Conservation (phyloP, 2,329 filamentous ascomycete species). For the Trichoderma gracile region DNA sequence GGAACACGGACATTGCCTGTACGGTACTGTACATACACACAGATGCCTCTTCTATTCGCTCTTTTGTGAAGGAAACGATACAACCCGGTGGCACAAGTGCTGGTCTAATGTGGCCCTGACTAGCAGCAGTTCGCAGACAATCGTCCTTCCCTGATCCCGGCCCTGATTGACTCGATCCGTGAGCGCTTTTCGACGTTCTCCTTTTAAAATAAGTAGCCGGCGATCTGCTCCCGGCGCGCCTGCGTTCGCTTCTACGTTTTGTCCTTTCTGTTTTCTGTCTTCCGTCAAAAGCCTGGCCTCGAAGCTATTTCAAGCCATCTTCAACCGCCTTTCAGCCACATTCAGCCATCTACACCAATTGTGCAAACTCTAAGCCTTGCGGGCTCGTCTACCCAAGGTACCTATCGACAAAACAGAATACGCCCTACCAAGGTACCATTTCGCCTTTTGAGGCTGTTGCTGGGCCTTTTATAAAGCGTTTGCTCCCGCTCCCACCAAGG, state of each 20-base stretch:
- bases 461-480: no score
- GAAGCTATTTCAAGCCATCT: conserved; percentile 2
- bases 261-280: no score
- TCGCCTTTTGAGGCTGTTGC: not conserved
- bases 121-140: conserved; percentile 20
- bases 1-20: not conserved
- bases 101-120: not conserved
- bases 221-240: conserved; percentile 24
- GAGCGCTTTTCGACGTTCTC: conserved; percentile 21
- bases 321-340: not conserved
- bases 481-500: no score
- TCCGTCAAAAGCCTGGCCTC: conserved; percentile 12
- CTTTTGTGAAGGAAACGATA: not conserved
- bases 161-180: not conserved
- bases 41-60: not conserved
- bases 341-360: not conserved
- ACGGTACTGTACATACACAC: not conserved
- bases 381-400: not conserved
- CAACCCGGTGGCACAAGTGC: not conserved
- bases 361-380: conserved; percentile 1
- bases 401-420: not conserved
- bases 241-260: not conserved
- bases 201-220: conserved; percentile 13
- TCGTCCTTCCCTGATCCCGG: not conserved
- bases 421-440: not conserved